phyloP scores from a whole-genome alignment of 2,329 filamentous ascomycete genomes.

The Coniochaeta sp. region DNA sequence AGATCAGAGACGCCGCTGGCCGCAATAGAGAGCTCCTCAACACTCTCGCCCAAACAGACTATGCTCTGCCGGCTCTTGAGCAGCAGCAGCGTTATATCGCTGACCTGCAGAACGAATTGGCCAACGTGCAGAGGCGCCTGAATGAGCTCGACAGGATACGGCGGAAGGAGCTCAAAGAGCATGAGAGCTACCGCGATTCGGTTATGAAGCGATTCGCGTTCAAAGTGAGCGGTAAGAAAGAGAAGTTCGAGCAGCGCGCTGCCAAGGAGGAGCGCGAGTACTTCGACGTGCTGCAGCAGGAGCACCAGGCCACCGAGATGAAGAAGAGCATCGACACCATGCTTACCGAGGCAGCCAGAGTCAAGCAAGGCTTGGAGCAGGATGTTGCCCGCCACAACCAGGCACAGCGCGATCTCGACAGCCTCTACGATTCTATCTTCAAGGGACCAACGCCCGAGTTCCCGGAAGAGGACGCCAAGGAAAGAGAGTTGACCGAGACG shows the following conservation, averaged over 20 bases:
- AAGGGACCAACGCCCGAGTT: slow-evolving; percentile 42
- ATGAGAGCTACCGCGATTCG: slow-evolving; percentile 44
- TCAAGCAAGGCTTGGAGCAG: slow-evolving; percentile 25
- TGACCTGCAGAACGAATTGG: slow-evolving; percentile 35
- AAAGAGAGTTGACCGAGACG: slow-evolving; percentile 26
- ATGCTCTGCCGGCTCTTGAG: slow-evolving; percentile 35
- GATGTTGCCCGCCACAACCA: slow-evolving; percentile 25
- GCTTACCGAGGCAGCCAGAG: slow-evolving; percentile 29
- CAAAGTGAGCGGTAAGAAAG: slow-evolving; percentile 39
- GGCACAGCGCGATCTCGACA: slow-evolving; percentile 39
- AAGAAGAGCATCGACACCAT: slow-evolving; percentile 30
- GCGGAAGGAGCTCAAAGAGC: slow-evolving; percentile 39
- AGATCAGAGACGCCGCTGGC: slow-evolving; percentile 29
- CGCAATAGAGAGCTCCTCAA: slow-evolving; percentile 35
- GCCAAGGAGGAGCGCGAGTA: slow-evolving; percentile 49
- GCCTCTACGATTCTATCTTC: slow-evolving; percentile 46
- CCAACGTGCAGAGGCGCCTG: slow-evolving; percentile 27
- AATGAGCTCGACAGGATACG: slow-evolving; percentile 29
- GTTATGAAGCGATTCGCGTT: slow-evolving; percentile 43
- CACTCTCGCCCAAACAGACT: slow-evolving; percentile 39
- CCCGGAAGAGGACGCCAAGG: slow-evolving; percentile 43
- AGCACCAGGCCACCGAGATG: slow-evolving; percentile 34
- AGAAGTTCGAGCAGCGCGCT: slow-evolving; percentile 39
- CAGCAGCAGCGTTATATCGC: slow-evolving; percentile 36
- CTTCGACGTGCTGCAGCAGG: slow-evolving; percentile 40